Evolutionary conservation across 306 rosid genomes (phyloP).

Genomic region (Pyrus betulifolia): DNA sequence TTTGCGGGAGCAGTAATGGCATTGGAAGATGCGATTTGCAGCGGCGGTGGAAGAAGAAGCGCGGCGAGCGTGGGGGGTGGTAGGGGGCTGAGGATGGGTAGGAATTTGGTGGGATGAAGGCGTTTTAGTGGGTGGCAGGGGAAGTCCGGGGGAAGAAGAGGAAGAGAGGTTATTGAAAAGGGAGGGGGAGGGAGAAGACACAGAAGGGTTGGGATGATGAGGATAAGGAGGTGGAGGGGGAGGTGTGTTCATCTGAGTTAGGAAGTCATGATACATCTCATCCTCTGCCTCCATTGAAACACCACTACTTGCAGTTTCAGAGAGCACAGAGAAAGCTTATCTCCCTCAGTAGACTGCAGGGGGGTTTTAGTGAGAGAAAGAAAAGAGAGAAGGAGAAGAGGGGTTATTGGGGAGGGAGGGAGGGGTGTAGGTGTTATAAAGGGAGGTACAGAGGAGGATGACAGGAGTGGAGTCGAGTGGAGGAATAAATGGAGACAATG

Average conservation of each 20-base stretch:
- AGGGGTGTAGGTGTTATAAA: background rate
- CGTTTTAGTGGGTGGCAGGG: background rate
- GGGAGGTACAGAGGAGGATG: background rate
- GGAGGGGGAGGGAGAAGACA: no score
- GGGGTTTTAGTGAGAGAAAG: background rate
- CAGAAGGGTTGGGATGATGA: background rate
- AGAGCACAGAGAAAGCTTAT: background rate
- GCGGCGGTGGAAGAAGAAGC: background rate
- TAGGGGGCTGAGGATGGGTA: background rate
- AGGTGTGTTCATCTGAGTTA: background rate
- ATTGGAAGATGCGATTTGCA: conserved; percentile 30
- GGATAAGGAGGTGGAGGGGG: background rate
- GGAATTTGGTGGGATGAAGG: background rate
- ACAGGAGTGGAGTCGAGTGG: background rate
- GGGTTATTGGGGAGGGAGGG: background rate
- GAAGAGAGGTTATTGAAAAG: background rate
- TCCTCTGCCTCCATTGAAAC: background rate
- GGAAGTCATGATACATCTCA: background rate
- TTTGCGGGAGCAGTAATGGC: conserved; percentile 60
- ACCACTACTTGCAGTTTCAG: background rate
- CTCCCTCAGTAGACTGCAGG: background rate
- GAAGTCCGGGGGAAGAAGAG: background rate
- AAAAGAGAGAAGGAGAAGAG: background rate
- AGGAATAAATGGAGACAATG: background rate
- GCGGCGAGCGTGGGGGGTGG: background rate